phyloP scores from a whole-genome alignment of 805 yeast species.

The Grigorovia transvaalensis region DNA sequence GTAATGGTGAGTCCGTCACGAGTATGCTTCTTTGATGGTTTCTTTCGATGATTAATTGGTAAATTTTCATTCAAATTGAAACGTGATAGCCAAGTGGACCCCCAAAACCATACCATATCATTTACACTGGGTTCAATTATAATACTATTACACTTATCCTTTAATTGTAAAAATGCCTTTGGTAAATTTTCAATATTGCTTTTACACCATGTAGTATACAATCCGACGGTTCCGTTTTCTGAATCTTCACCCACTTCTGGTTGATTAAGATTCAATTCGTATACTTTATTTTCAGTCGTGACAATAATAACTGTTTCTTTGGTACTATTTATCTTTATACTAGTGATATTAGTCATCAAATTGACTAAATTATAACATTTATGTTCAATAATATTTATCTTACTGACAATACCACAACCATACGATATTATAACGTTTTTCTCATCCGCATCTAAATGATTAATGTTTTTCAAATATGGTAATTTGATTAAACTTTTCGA shows the following conservation, averaged over 20 bases:
- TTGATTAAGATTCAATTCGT: slow-evolving; percentile 43
- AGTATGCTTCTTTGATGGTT: slow-evolving; percentile 29
- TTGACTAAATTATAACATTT: slow-evolving; percentile 40
- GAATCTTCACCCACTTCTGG: background rate
- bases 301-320: slow-evolving; percentile 47
- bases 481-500: slow-evolving; percentile 27
- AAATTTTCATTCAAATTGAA: slow-evolving; percentile 54
- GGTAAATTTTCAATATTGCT: slow-evolving; percentile 70
- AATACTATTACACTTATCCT: slow-evolving; percentile 65
- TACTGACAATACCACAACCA: slow-evolving; percentile 56
- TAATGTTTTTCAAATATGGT: slow-evolving; percentile 42
- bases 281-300: slow-evolving; percentile 64
- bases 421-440: slow-evolving; percentile 50
- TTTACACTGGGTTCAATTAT: slow-evolving; percentile 38
- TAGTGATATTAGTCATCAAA: slow-evolving; percentile 49
- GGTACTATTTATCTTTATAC: slow-evolving; percentile 43
- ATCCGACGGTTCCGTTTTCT: slow-evolving; percentile 5
- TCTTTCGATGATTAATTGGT: slow-evolving; percentile 33
- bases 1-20: slow-evolving; percentile 36
- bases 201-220: slow-evolving; percentile 66
- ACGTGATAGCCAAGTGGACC: slow-evolving; percentile 69
- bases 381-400: slow-evolving; percentile 23
- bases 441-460: slow-evolving; percentile 40
- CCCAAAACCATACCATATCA: slow-evolving; percentile 71
- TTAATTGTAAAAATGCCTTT: slow-evolving; percentile 41